Base-by-base conservation (phyloP, 495 filamentous ascomycete species). In the Podospora didyma region DNA sequence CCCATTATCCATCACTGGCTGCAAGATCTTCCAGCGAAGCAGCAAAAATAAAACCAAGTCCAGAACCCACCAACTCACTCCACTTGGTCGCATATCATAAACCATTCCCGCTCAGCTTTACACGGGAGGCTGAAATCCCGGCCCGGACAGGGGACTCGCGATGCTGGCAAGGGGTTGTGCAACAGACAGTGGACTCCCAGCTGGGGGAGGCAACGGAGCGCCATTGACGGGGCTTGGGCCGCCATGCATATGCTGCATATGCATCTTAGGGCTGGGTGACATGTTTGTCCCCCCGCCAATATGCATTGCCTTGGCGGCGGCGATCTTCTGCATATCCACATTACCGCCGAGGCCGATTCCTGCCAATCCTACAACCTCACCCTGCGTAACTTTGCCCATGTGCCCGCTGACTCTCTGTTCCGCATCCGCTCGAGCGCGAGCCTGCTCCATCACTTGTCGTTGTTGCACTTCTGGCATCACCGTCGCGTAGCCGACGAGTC, bases 401-500 rank as follows among this genome's bases (percentile, higher is more conserved):
- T 69, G 66, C 4, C 68, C 66, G 44, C 56, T 65, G 5, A 66
- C 73, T 21, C 55, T 64, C 51, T 72, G 70, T 44, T 70, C 70
- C 1, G 73, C 74, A 48, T 73, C 70, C 24, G 74, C 72, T 2
- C 75, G 63, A 17, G 77, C 76, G 34, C 72, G 66, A 11, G 75
- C 75, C 61, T 78, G 77, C 34, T 78, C 71, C 73, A 78, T 66
- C 1, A 73, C 61, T 51, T 67, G 67, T 12, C 68, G 64, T 51
- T 73, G 72, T 42, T 72, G 69, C 11, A 63, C 60, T 31, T 69
- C 63, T 3, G 65, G 64, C 67, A 73, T 72, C 35, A 73, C 69
- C 1, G 69, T 70, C 0, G 68, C 65, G 42, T 69, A 73, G 22
- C 73, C 70, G 10, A 71, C 67, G 14, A 67, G 61, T 31, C n/a